phyloP scores from a whole-genome alignment of 2,329 filamentous ascomycete genomes.

The Daldinia sp. region DNA sequence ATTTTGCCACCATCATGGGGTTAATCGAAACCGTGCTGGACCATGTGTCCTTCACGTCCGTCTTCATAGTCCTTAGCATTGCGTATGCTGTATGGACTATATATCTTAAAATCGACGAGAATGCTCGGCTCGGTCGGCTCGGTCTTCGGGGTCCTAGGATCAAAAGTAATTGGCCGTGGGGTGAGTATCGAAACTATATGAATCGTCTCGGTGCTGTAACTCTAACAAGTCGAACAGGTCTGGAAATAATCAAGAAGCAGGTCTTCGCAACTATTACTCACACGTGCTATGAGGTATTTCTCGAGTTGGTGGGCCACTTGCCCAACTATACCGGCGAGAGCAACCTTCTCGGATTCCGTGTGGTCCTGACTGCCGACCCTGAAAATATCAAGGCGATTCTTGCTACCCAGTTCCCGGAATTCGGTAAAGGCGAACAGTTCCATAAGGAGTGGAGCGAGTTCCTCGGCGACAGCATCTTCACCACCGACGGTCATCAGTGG shows the following conservation, averaged over 20 bases:
- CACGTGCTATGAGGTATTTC: slow-evolving; percentile 73
- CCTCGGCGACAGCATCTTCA: slow-evolving; percentile 81
- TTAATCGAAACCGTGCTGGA: slow-evolving; percentile 63
- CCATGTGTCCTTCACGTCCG: slow-evolving; percentile 58
- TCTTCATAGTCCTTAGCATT: slow-evolving; percentile 55
- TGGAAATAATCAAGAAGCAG: slow-evolving; percentile 73
- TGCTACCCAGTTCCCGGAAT: slow-evolving; percentile 88
- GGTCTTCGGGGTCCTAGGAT: slow-evolving; percentile 56
- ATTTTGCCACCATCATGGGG: slow-evolving; percentile 59
- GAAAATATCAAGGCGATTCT: slow-evolving; percentile 91
- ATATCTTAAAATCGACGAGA: slow-evolving; percentile 56
- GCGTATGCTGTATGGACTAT: slow-evolving; percentile 56
- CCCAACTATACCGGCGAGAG: slow-evolving; percentile 71
- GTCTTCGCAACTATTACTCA: slow-evolving; percentile 65
- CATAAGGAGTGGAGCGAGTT: slow-evolving; percentile 81
- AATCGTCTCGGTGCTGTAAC: not conserved
- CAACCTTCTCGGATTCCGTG: slow-evolving; percentile 65
- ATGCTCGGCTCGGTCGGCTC: slow-evolving; percentile 60
- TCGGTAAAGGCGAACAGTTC: slow-evolving; percentile 83
- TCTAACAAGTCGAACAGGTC: slow-evolving; percentile 58
- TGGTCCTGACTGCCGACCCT: slow-evolving; percentile 82
- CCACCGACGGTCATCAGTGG: slow-evolving; percentile 84
- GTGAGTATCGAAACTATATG: slow-evolving; percentile 52
- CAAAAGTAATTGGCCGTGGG: slow-evolving; percentile 58
- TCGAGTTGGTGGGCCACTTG: slow-evolving; percentile 59